Base-by-base conservation (phyloP, 1,284 basidiomycete species). In the Apiotrichum montevideense region DNA sequence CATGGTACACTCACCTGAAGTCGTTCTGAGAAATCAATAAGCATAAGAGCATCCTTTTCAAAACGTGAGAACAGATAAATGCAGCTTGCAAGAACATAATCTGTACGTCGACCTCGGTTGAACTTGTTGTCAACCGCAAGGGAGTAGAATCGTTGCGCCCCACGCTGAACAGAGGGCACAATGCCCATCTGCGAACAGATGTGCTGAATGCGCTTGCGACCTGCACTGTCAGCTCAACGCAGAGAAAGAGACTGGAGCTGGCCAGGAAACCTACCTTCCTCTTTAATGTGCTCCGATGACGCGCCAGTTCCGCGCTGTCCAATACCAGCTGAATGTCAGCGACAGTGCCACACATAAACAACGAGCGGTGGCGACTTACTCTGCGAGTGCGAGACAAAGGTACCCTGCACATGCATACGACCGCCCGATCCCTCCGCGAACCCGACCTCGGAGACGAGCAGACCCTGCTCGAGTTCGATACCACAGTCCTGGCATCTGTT, bases 1-100 rank as follows among this genome's bases (percentile, higher is more conserved):
- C 7, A 5, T 10, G 4, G 3, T 1, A 2, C 6, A 68, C 80
- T 65, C 63, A 89, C 91, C 78, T 90, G 89, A 32, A 97, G 81
- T 34, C 92, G 80, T 70, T 96, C 93, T 13, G 88, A 90, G 71
- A 99, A 98, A 78, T 99, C 96, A 64, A 99, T 98, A 40, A 99
- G 85, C 96, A 98, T 98, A 72, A 95, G 91, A 42, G 87, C 80
- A 15, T 78, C 78, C 75, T 95, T 90, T 67, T 89, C 90, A 75
- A 93, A 86, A 56, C 96, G 79, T 71, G 93, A 96, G 6, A 93
- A 91, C 51, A 97, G 85, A 72, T 99, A 98, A 51, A 98, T 81
- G 74, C 96, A 99, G 48, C 93, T 88, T 0, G 94, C 95, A 34
- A 95, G 87, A 56, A 98, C 91, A 67, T 97, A 94, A 71, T 92